Percentiles rank a stretch among this genome's conserved stretches.
These are phyloP conservation scores for Rubia peregrina DNA, from an alignment of 305 asterid species.

Conservation along the genomic window DNA sequence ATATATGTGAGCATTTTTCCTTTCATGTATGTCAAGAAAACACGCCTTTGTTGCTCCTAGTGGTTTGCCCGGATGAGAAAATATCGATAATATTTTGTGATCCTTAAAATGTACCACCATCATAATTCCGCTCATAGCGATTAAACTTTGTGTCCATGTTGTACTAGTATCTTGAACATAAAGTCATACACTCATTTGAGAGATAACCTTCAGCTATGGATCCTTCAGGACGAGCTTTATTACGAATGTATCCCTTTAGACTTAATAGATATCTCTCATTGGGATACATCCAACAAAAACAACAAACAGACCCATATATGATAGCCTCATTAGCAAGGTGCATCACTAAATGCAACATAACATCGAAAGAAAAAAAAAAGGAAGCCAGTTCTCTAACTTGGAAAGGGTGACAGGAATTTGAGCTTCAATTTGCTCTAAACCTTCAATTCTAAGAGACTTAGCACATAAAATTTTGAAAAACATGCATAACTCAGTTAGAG, in stretches of 20 bases:
- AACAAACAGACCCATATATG: background rate
- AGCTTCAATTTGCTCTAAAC: background rate
- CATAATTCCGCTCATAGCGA: background rate
- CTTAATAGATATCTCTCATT: background rate
- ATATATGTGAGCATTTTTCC: background rate
- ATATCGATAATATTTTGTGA: background rate
- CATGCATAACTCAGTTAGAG: background rate
- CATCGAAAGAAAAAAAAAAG: background rate
- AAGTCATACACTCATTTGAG: background rate
- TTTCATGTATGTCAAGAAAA: background rate
- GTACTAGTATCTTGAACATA: background rate
- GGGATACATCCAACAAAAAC: background rate
- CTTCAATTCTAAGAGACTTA: background rate
- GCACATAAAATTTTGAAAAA: background rate
- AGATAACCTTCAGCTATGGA: background rate
- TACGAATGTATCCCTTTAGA: background rate
- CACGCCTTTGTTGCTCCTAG: background rate
- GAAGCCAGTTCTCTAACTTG: background rate
- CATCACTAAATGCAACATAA: background rate
- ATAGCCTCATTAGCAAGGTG: conserved; percentile 1
- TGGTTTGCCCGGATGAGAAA: background rate
- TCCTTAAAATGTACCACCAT: background rate
- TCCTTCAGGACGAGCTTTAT: background rate
- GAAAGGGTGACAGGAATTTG: background rate
- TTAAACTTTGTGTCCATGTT: background rate